Base-by-base conservation (phyloP, 2,329 filamentous ascomycete species). In the Cryphonectria nitschkei region DNA sequence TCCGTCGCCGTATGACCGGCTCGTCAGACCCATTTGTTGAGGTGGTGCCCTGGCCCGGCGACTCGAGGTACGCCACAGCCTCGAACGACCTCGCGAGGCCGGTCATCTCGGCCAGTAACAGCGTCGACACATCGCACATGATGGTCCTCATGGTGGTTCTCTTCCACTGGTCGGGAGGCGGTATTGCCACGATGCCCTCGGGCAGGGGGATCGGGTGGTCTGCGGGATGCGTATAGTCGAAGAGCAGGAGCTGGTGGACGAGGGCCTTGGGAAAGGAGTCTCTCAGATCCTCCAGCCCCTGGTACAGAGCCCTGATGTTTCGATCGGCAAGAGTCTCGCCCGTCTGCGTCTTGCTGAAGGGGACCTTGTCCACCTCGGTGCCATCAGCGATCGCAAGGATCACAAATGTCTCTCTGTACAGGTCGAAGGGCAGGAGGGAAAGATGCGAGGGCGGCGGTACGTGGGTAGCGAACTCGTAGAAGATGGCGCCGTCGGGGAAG, bases 371-470 rank as follows among this genome's bases (percentile, higher is more conserved):
- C 37, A 93, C 85, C 80, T 97, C 93, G 56, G 84, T 82, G 64
- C 93, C 94, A 81, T 98, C 95, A 22, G 93, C 93, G 71, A 98
- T 85, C 3, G 93, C 95, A 73, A 99, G 88, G 37, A 98, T 86
- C 67, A 92, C 89, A 68, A 98, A 85, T 11, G 94, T 92, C 79
- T 97, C 93, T 76, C 95, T 89, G 80, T 93, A 97, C 60, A 95
- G 85, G 79, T 99, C 96, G 83, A 98, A 98, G 0, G 96, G 95
- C 52, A 92, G 92, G 56, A 97, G 83, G 29, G 93, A 88, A 60
- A 93, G 84, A 78, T 97, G 93, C 43, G 93, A 93, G 43, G 90
- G 87, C n/a, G 93, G 90, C 34, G 94, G 92, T 69, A 92, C 85
- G 77, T 94, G 91, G 72, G 93, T 94, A 70, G 92, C 90, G 73